Percentiles rank a stretch among this genome's conserved stretches.
Evolutionary conservation across 805 yeast species (phyloP).

Genomic region (Kuraishia cidri): DNA sequence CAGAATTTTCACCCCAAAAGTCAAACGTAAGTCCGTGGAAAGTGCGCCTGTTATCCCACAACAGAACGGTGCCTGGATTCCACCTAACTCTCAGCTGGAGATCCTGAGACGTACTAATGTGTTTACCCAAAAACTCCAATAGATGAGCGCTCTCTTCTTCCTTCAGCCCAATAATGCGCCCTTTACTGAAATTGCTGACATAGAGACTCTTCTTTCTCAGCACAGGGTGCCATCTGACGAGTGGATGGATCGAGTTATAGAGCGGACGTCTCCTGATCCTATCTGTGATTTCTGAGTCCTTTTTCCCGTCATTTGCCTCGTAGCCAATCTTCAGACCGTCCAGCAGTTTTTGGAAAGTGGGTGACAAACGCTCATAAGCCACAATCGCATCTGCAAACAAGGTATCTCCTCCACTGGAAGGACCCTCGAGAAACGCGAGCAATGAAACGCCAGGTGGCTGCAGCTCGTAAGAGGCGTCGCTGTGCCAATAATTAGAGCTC

Average conservation of each 20-base stretch:
- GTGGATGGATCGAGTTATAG: conserved; percentile 57
- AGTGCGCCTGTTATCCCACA: conserved; percentile 75
- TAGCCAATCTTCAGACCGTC: conserved; percentile 59
- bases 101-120: conserved; percentile 43
- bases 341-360: conserved; percentile 48
- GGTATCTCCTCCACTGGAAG: conserved; percentile 59
- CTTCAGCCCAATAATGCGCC: conserved; percentile 65
- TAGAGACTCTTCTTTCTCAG: conserved; percentile 51
- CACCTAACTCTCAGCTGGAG: conserved; percentile 63
- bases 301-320: conserved; percentile 64
- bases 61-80: conserved; percentile 61
- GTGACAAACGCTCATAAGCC: conserved; percentile 65
- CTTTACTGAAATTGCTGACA: conserved; percentile 55
- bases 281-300: conserved; percentile 41
- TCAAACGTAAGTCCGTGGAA: conserved; percentile 64
- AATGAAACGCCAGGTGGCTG: conserved; percentile 52
- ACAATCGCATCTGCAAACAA: conserved; percentile 60
- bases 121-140: conserved; percentile 45
- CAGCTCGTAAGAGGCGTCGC: conserved; percentile 53
- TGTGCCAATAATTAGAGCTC: conserved; percentile 31
- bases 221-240: conserved; percentile 68
- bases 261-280: conserved; percentile 59
- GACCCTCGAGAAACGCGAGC: conserved; percentile 34
- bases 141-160: conserved; percentile 60
- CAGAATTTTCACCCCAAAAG: conserved; percentile 57